phyloP scores from a whole-genome alignment of 306 rosid genomes.

The Lagenaria siceraria region DNA sequence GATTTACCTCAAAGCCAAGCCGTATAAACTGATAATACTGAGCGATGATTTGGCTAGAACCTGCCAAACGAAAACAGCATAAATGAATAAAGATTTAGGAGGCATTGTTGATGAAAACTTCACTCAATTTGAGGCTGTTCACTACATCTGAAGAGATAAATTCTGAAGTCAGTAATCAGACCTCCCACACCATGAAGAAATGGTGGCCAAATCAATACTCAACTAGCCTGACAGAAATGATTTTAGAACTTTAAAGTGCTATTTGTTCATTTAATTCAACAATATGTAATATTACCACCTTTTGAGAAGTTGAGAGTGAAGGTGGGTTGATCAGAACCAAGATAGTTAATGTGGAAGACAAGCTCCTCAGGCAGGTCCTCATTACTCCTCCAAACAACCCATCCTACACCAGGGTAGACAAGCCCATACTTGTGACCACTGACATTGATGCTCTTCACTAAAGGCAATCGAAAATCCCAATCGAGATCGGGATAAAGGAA shows the following conservation, averaged over 20 bases:
- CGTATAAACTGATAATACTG: slow-evolving; percentile 89
- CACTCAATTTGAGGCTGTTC: background rate
- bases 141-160: background rate
- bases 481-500: slow-evolving; percentile 77
- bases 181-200: background rate
- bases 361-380: slow-evolving; percentile 86
- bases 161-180: background rate
- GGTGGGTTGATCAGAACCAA: slow-evolving; percentile 93
- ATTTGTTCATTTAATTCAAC: background rate
- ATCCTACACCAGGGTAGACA: slow-evolving; percentile 85
- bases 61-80: slow-evolving; percentile 21
- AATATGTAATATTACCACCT: slow-evolving; percentile 40
- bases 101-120: background rate
- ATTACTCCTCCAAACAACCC: slow-evolving; percentile 81
- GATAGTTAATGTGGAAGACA: slow-evolving; percentile 90
- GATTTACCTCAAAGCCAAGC: slow-evolving; percentile 58
- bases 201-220: background rate
- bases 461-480: slow-evolving; percentile 75
- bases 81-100: background rate
- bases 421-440: slow-evolving; percentile 93
- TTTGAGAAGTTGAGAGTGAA: slow-evolving; percentile 98
- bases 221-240: background rate
- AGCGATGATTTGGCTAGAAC: slow-evolving; percentile 89
- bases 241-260: background rate
- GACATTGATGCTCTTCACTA: slow-evolving; percentile 88